A percentile compares a stretch with the other conserved stretches of the same genome.
Evolutionary conservation across 129 eudicot species (phyloP).

Genomic region (Apium graveolens): DNA sequence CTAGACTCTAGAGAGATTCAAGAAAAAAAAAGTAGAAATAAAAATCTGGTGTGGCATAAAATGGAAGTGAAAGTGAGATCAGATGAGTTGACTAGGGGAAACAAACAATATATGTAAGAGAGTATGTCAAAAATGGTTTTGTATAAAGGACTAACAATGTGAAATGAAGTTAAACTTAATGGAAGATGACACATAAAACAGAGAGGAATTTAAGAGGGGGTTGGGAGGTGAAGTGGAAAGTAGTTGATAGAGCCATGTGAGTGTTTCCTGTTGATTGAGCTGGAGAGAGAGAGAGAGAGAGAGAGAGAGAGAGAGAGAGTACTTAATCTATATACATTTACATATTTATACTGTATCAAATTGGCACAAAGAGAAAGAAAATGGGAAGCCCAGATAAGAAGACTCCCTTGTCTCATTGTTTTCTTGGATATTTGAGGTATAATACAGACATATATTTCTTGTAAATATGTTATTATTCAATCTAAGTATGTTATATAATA

Average conservation of each 20-base stretch:
- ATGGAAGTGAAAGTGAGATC: conserved; percentile 18
- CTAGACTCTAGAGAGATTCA: background rate
- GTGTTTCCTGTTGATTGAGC: conserved; percentile 1
- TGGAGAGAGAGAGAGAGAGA: background rate
- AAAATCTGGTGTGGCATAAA: conserved; percentile 30
- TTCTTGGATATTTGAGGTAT: background rate
- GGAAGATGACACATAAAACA: conserved; percentile 18
- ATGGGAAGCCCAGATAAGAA: background rate
- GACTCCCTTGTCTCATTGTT: background rate
- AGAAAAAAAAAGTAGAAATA: conserved; percentile 1
- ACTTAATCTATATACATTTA: background rate
- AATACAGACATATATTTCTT: background rate
- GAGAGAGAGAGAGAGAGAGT: background rate
- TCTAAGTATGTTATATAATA: background rate
- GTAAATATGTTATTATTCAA: too few relatives aligned
- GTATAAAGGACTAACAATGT: conserved; percentile 15
- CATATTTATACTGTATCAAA: background rate
- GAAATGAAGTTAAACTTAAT: conserved; percentile 6
- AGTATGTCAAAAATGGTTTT: conserved; percentile 10
- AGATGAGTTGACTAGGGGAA: conserved; percentile 8
- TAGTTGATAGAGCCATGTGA: conserved; percentile 15
- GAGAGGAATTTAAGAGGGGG: conserved; percentile 18
- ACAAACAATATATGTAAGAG: conserved; percentile 1
- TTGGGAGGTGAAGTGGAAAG: background rate
- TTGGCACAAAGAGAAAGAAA: background rate